phyloP scores from a whole-genome alignment of 2,329 filamentous ascomycete genomes.

The Ceratocystiopsis minuta region DNA sequence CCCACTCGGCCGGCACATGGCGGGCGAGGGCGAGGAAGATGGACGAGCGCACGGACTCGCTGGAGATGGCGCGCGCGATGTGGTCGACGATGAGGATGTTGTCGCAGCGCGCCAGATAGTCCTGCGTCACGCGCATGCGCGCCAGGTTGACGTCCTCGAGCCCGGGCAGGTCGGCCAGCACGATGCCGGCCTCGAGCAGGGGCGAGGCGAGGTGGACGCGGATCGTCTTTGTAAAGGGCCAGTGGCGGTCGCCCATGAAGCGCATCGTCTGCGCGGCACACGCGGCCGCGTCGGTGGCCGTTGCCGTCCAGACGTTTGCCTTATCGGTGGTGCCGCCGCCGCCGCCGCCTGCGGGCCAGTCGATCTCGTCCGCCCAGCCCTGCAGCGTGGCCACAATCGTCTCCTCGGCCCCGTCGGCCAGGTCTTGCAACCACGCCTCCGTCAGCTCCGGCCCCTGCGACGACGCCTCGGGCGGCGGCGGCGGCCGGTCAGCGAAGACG shows the following conservation, averaged over 20 bases:
- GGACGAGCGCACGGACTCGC: constrained; percentile 16
- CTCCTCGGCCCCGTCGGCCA: constrained; percentile 13
- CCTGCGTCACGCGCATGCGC: constrained; percentile 18
- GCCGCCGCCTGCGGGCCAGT: constrained; percentile 14
- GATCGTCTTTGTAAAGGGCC: constrained; percentile 20
- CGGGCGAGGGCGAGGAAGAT: constrained; percentile 13
- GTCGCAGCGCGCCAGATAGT: constrained; percentile 15
- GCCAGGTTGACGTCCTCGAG: constrained; percentile 19
- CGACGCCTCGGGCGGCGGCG: no score
- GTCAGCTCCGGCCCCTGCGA: no score
- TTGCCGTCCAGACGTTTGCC: constrained; percentile 12
- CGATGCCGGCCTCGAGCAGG: constrained; percentile 16
- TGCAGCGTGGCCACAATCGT: constrained; percentile 12
- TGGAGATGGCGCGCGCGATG: constrained; percentile 16
- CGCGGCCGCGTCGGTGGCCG: constrained; percentile 15
- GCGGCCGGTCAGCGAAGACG: constrained; percentile 14
- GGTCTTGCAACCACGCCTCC: constrained; percentile 6
- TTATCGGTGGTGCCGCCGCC: constrained; percentile 6
- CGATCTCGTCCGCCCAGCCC: constrained; percentile 14
- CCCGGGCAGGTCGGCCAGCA: constrained; percentile 19
- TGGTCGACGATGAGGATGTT: constrained; percentile 18
- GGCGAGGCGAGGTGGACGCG: constrained; percentile 16
- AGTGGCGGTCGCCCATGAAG: constrained; percentile 17
- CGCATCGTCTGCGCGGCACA: constrained; percentile 14
- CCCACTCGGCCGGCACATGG: constrained; percentile 15